Evolutionary conservation across 73 alveolate genomes (phyloP), one percentile per base, ranked within the genome.

Genomic region (Paramecium primaurelia): DNA sequence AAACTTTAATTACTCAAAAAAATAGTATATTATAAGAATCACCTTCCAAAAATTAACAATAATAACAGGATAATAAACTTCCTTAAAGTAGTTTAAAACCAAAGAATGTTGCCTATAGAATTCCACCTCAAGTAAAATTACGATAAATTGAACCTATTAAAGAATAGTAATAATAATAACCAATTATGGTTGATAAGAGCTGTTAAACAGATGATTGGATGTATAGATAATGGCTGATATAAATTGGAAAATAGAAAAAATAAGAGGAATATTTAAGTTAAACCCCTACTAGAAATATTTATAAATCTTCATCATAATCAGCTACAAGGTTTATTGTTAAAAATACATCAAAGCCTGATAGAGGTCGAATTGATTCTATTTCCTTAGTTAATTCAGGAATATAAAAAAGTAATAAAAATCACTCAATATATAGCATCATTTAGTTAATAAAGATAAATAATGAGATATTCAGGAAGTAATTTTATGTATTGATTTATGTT

Each of bases 161-260:
- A 36, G 64, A 34, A 49, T 59, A 40, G 30, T 59, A 42, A 20
- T 36, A 59, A 5, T 32, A 42, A 20, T 36, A 59, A 5, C 44
- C 58, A 10, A 49, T 47, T 12, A 80, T 80, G 91, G 91, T 80
- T 32, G 91, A 80, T 49, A 80, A 80, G 25, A 45, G 77, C 49
- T 40, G 25, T 10, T 80, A 80, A 47, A 80, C 91, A 3, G 91
- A 80, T 80, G 91, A 80, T 32, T 80, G 91, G 91, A 36, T 75
- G 88, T 75, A 75, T 20, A 11, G 60, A 22, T 20, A 75, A 75
- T 75, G 88, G 88, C 11, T 38, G 40, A 75, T 75, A 5, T 42
- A 75, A 42, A 75, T 75, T 34, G 88, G 88, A 75, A 75, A 75
- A 36, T 7, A 30, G 34, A 75, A 75, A 7, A 75, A 75, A 42